Percentiles rank a stretch among this genome's conserved stretches.
phyloP scores from a whole-genome alignment of 2,329 filamentous ascomycete genomes.

The Fusarium palustre region DNA sequence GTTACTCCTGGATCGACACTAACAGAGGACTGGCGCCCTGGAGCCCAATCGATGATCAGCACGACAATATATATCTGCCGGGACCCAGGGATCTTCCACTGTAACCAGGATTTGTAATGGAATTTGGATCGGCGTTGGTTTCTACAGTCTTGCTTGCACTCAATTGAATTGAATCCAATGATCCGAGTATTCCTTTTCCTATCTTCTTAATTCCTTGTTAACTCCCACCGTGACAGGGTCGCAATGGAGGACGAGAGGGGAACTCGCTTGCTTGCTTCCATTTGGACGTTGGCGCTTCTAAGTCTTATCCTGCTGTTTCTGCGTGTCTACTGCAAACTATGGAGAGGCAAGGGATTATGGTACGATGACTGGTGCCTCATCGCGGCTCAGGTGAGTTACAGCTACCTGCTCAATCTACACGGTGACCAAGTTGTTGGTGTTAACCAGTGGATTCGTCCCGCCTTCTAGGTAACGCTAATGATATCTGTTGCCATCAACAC shows the following conservation, averaged over 20 bases:
- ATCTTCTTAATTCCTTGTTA: not conserved
- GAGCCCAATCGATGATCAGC: not conserved
- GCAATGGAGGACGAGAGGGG: conserved; percentile 42
- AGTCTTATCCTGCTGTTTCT: conserved; percentile 47
- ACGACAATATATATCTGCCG: conserved; percentile 25
- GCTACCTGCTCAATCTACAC: not conserved
- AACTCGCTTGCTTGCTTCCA: conserved; percentile 47
- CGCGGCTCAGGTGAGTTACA: conserved; percentile 50
- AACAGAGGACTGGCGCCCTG: not conserved
- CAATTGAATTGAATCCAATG: not conserved
- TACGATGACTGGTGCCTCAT: conserved; percentile 54
- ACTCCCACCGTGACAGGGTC: not conserved
- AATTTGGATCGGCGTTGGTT: conserved; percentile 24
- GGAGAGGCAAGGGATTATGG: conserved; percentile 52
- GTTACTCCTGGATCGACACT: conserved; percentile 2
- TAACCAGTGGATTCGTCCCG: not conserved
- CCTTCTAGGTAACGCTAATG: conserved; percentile 42
- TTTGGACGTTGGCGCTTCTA: conserved; percentile 47
- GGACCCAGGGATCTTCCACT: conserved; percentile 11
- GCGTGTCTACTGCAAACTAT: conserved; percentile 54
- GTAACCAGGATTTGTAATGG: conserved; percentile 7
- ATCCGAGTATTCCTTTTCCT: not conserved
- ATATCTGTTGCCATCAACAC: conserved; percentile 50
- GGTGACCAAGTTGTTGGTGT: not conserved
- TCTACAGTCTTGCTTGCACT: not conserved